phyloP scores from a whole-genome alignment of 2,329 filamentous ascomycete genomes.

The Macrophomina pseudophaseolina region DNA sequence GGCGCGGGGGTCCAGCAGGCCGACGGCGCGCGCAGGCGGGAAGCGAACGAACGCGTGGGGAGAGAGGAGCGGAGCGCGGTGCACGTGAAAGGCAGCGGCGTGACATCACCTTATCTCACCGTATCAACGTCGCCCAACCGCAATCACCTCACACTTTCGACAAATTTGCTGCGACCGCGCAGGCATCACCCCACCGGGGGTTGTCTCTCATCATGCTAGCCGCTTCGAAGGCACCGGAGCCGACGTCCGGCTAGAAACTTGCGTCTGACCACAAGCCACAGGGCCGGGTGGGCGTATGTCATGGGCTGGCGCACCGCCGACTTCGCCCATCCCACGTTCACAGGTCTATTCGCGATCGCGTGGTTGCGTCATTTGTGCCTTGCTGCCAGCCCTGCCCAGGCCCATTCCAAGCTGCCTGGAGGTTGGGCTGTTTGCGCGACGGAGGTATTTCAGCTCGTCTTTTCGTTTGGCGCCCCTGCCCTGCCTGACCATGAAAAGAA shows the following conservation, averaged over 20 bases:
- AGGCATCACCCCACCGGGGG: background rate
- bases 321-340: background rate
- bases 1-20: background rate
- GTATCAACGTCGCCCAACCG: background rate
- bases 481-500: background rate
- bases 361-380: conserved; percentile 14
- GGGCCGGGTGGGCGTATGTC: background rate
- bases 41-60: background rate
- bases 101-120: conserved; percentile 26
- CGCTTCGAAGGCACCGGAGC: background rate
- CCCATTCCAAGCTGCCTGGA: background rate
- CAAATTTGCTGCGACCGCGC: conserved; percentile 8
- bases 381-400: background rate
- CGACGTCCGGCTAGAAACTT: background rate
- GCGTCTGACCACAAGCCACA: background rate
- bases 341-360: background rate
- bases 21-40: background rate
- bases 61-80: background rate
- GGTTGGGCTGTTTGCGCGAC: background rate
- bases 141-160: conserved; percentile 11
- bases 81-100: background rate
- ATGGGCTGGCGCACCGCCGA: background rate
- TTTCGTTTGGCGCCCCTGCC: background rate
- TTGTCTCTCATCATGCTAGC: too few relatives aligned
- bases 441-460: background rate